phyloP scores from a whole-genome alignment of 192 early-diverging fungal genomes.

The Mortierella hygrophila region DNA sequence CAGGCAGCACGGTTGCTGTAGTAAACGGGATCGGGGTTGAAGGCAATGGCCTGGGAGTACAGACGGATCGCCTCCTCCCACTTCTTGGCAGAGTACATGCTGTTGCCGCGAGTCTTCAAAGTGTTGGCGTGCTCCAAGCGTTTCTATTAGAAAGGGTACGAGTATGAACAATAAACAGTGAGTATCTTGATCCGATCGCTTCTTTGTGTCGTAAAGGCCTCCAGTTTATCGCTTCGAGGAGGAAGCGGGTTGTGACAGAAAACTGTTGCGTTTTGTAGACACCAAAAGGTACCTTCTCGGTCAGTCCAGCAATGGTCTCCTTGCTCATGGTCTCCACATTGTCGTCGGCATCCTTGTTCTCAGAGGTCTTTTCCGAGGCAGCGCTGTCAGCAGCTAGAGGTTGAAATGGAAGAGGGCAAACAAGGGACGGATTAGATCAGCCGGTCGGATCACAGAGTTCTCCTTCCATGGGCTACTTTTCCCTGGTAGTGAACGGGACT shows the following conservation, averaged over 20 bases:
- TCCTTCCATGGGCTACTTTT: neutral
- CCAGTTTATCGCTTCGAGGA: neutral
- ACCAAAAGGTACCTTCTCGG: conserved; percentile 41
- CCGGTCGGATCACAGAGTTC: neutral
- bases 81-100: conserved; percentile 84
- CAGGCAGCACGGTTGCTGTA: conserved; percentile 98
- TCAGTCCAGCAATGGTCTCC: conserved; percentile 45
- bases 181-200: neutral
- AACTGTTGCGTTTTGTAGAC: neutral
- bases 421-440: conserved; percentile 9
- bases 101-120: conserved; percentile 91
- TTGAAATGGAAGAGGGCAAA: neutral
- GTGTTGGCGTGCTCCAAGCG: conserved; percentile 74
- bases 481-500: conserved; percentile 1
- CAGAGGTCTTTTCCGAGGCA: conserved; percentile 27
- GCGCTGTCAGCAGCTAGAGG: conserved; percentile 13
- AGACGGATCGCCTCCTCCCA: conserved; percentile 87
- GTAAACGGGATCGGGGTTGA: conserved; percentile 86
- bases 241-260: neutral
- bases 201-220: neutral
- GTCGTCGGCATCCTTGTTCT: conserved; percentile 19
- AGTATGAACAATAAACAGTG: neutral
- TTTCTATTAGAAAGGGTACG: conserved; percentile 46
- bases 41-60: conserved; percentile 91
- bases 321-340: conserved; percentile 55